Evolutionary conservation across 331 rosid species (phyloP).

Genomic region (Cucumis variabilis): DNA sequence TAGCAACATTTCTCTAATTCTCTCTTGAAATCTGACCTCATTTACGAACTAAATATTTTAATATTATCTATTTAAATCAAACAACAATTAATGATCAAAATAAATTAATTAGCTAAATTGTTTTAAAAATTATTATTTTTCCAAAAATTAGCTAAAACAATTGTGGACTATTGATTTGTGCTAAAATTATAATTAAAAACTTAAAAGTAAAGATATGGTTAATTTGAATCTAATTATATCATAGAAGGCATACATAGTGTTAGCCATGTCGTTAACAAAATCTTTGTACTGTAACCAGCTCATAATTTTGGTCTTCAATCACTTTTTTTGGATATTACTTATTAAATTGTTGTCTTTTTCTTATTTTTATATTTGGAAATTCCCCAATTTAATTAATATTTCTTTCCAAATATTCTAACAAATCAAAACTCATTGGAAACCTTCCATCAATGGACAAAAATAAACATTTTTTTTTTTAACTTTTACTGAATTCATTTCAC

Average conservation of each 20-base stretch:
- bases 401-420: background rate
- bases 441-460: background rate
- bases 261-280: conserved; percentile 6
- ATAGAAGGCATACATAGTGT: background rate
- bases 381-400: background rate
- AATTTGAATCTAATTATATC: too few species aligned
- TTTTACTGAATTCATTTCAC: too few species aligned
- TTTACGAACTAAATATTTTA: background rate
- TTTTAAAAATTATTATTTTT: too few species aligned
- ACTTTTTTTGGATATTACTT: background rate
- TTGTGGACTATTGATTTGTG: too few species aligned
- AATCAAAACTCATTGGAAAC: background rate
- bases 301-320: background rate
- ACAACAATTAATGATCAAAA: background rate
- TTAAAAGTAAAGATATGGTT: too few species aligned
- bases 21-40: background rate
- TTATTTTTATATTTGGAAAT: background rate
- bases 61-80: background rate
- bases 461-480: background rate
- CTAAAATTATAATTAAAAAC: too few species aligned
- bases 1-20: too few species aligned
- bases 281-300: conserved; percentile 12
- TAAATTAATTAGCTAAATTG: background rate
- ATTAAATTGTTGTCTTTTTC: background rate
- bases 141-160: too few species aligned